These are phyloP conservation scores for Podospora fimiseda DNA, from an alignment of 495 filamentous ascomycete genomes.

Conservation along the genomic window DNA sequence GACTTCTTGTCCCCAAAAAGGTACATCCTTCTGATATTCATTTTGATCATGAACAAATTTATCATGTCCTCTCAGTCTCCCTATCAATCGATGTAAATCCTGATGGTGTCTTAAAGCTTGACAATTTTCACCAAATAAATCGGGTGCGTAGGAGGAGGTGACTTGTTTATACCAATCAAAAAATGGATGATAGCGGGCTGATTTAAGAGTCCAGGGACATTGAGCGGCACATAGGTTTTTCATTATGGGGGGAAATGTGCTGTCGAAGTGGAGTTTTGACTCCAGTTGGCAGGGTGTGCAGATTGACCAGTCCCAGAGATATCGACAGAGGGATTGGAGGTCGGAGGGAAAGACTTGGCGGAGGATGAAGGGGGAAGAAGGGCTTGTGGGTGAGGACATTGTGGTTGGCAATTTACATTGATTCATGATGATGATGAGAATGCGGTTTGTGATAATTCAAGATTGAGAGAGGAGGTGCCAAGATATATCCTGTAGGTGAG, in stretches of 20 bases:
- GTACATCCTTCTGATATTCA: not conserved
- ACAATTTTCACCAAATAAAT: conserved; percentile 12
- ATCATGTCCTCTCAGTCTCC: too few species aligned
- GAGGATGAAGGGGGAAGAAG: not conserved
- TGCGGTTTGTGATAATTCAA: too few species aligned
- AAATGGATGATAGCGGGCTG: conserved; percentile 19
- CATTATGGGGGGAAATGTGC: too few species aligned
- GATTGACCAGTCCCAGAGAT: conserved; percentile 26
- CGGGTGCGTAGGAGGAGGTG: conserved; percentile 24
- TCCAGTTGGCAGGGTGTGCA: conserved; percentile 17
- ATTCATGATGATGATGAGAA: too few species aligned
- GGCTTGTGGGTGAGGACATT: not conserved
- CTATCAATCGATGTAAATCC: conserved; percentile 14
- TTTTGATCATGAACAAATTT: too few species aligned
- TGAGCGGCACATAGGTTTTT: too few species aligned
- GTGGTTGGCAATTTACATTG: too few species aligned
- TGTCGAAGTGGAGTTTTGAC: not conserved
- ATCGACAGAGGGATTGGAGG: not conserved
- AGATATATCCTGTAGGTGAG: too few species aligned
- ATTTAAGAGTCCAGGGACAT: conserved; percentile 13
- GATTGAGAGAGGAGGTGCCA: too few species aligned
- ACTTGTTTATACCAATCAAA: conserved; percentile 29
- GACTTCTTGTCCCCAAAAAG: not conserved
- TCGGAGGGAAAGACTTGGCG: not conserved
- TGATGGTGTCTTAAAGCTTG: conserved; percentile 22